These are phyloP conservation scores for Spirogloea muscicola DNA, from an alignment of 139 green algal genomes.

Conservation along the genomic window DNA sequence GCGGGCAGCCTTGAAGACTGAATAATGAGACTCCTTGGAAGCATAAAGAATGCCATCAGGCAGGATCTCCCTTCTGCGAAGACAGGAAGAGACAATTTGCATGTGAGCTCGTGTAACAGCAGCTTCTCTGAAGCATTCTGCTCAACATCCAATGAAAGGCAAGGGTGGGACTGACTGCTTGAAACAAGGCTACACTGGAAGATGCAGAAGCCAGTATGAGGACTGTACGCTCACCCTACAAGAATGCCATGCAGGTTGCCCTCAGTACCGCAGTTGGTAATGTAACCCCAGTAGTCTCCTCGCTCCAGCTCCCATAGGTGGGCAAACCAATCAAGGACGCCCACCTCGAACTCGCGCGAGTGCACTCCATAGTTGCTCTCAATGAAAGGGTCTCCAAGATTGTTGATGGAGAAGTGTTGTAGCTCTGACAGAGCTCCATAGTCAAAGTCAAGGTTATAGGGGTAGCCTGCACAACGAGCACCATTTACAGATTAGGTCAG, in stretches of 20 bases:
- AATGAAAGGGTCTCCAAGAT: conserved; percentile 95
- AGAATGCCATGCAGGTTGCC: conserved; percentile 97
- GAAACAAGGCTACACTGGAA: no score
- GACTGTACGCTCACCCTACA: conserved; percentile 69
- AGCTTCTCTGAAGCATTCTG: no score
- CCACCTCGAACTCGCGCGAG: conserved; percentile 83
- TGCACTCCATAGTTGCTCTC: conserved; percentile 96
- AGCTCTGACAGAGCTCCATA: conserved; percentile 71
- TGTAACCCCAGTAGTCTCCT: conserved; percentile 94
- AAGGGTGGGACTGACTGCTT: no score
- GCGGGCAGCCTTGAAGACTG: conserved; percentile 87
- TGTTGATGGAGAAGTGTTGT: conserved; percentile 91
- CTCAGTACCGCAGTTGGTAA: conserved; percentile 98
- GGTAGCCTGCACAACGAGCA: conserved; percentile 76
- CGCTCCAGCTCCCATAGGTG: conserved; percentile 90
- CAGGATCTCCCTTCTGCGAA: conserved; percentile 42
- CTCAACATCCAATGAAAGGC: no score
- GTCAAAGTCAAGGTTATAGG: conserved; percentile 99
- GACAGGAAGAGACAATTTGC: conserved; percentile 1
- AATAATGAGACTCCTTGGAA: conserved; percentile 90
- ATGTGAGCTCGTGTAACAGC: no score
- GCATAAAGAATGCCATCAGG: conserved; percentile 78
- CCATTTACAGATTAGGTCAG: no score
- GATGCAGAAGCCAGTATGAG: no score
- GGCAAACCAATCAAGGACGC: conserved; percentile 96